Evolutionary conservation across 192 early-diverging fungal species (phyloP).

Genomic region (Coemansia sp.): DNA sequence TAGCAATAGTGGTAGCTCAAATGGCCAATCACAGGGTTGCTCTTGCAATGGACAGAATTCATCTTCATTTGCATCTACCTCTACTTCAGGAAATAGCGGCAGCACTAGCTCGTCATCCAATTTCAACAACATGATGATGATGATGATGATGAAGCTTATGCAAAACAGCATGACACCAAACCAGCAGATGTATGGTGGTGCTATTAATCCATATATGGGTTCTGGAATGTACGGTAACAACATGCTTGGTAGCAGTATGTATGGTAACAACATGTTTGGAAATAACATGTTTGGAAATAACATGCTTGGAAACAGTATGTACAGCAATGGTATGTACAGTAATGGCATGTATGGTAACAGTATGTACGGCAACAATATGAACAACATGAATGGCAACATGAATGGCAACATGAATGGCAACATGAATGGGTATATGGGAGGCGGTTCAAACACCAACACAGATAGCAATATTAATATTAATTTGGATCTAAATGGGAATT

Average conservation of each 20-base stretch:
- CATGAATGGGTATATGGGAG: background rate
- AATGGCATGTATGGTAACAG: background rate
- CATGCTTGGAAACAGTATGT: background rate
- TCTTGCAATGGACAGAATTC: background rate
- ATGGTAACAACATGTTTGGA: background rate
- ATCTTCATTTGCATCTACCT: no score
- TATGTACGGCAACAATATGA: background rate
- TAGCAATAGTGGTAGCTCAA: background rate
- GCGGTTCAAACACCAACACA: background rate
- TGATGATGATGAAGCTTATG: slow-evolving; percentile 3
- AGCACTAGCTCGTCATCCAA: background rate
- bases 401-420: background rate
- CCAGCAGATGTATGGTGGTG: slow-evolving; percentile 5
- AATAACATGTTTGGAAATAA: background rate
- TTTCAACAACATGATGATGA: slow-evolving; percentile 9
- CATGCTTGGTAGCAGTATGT: background rate
- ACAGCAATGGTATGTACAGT: background rate
- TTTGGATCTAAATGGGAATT: background rate
- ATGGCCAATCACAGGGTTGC: background rate
- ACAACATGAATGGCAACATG: background rate
- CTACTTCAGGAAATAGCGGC: background rate
- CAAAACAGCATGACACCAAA: slow-evolving; percentile 5
- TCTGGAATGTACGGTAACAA: background rate
- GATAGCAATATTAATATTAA: slow-evolving; percentile 10
- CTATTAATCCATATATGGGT: background rate